Base-by-base conservation (phyloP, 1,284 basidiomycete species). In the Acaromyces ingoldii region DNA sequence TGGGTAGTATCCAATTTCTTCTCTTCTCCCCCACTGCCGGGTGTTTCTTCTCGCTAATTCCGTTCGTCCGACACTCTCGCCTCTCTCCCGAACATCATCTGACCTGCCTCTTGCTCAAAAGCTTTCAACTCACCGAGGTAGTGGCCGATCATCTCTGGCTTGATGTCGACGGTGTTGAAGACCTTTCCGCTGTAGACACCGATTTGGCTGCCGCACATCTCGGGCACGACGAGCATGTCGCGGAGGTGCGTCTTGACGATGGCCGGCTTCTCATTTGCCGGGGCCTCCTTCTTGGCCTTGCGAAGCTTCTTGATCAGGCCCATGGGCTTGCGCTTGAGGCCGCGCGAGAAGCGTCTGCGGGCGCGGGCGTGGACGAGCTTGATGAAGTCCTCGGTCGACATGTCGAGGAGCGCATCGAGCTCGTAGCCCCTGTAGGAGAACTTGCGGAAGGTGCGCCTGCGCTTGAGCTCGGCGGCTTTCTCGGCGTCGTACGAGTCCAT, bases 91-190 rank as follows among this genome's bases (percentile, higher is more conserved):
- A 3, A 24, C 28, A 4, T 42, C 24, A 6, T 13, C 4, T 42
- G 28, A 42, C 22, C 28, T 19, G n/a, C 22, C 40, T 3, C 22
- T 42, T 26, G 3, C 6, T 37, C 24, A 44, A 6, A 24, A 26
- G 17, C 7, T 21, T n/a, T 45, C 30, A 30, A 44, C 42, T 28
- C 21, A 42, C 70, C 66, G 55, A 98, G 91, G 83, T 98, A 98
- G 84, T 93, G 91, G 65, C 93, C 95, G 64, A 88, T 89, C 95
- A 97, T 97, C 81, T 98, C 95, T 70, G 95, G 92, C 83, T 95
- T 28, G 25, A 45, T 45, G 24, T 72, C 70, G 52, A 67, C 68
- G 55, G 64, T 72, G 62, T 66, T 69, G 40, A 72, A 72, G 55
- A 63, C 87, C 84, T 92, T 92, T 75, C 91, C 91, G 77, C 92